phyloP scores from a whole-genome alignment of 2,329 filamentous ascomycete species.

The Neonectria faginata region DNA sequence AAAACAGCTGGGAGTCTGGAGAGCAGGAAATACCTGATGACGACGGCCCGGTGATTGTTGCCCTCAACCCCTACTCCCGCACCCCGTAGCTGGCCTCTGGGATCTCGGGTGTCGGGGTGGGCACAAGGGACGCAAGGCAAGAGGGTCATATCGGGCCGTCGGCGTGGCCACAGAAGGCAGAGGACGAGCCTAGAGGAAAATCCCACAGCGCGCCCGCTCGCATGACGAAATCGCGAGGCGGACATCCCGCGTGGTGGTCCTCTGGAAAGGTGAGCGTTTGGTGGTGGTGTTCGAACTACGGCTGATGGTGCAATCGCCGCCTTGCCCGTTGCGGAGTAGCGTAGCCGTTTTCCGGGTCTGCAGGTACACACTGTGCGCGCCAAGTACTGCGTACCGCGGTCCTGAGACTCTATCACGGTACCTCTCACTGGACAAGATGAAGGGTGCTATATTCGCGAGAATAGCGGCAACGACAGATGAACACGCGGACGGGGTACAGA shows the following conservation, averaged over 20 bases:
- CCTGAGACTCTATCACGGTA: neutral
- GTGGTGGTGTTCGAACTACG: constrained; percentile 25
- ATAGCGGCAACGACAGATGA: neutral
- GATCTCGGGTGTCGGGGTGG: constrained; percentile 36
- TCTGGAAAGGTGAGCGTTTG: constrained; percentile 23
- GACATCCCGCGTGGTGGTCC: constrained; percentile 27
- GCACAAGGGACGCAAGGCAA: constrained; percentile 1
- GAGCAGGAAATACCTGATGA: neutral
- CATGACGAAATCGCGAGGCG: constrained; percentile 30
- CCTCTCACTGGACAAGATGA: too few species aligned
- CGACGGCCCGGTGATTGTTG: neutral
- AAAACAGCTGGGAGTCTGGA: neutral
- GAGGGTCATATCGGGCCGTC: constrained; percentile 31
- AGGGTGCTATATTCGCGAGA: neutral
- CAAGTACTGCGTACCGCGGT: neutral
- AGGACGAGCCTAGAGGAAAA: constrained; percentile 3
- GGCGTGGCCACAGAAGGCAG: constrained; percentile 18
- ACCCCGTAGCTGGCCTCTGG: neutral
- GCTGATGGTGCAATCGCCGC: constrained; percentile 46
- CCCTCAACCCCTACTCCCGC: neutral
- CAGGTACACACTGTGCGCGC: neutral
- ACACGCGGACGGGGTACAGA: neutral
- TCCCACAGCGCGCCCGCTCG: constrained; percentile 10
- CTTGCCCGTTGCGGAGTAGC: constrained; percentile 40
- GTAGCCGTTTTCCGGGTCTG: constrained; percentile 25